Percentiles rank a stretch among this genome's conserved stretches.
phyloP scores from a whole-genome alignment of 257 asterid species.

The Leptodermis oblonga region DNA sequence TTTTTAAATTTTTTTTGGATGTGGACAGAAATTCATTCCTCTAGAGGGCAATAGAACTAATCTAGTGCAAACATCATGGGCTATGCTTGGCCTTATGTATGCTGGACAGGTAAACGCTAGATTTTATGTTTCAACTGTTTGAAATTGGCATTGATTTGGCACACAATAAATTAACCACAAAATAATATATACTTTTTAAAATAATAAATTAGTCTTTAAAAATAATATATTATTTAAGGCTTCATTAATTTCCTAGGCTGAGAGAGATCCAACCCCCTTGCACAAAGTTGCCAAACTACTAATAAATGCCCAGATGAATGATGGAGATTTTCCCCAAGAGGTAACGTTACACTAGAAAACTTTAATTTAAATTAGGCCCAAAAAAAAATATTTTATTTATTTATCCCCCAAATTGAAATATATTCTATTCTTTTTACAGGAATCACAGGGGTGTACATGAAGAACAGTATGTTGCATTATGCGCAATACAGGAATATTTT shows the following conservation, averaged over 20 bases:
- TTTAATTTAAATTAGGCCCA: background rate
- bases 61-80: constrained; percentile 83
- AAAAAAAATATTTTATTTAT: background rate
- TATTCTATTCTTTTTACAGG: constrained; percentile 26
- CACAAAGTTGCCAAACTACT: constrained; percentile 70
- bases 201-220: too few relatives aligned
- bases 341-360: too few relatives aligned
- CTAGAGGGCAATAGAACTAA: constrained; percentile 71
- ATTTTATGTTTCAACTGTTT: background rate
- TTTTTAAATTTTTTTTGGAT: too few relatives aligned
- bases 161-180: too few relatives aligned
- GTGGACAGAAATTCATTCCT: constrained; percentile 63
- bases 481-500: constrained; percentile 57
- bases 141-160: background rate
- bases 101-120: constrained; percentile 57
- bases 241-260: constrained; percentile 31
- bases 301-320: constrained; percentile 69
- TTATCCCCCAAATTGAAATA: background rate
- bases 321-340: constrained; percentile 87
- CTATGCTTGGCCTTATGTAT: constrained; percentile 72
- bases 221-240: background rate
- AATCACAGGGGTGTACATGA: constrained; percentile 71
- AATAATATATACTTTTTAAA: too few relatives aligned
- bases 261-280: constrained; percentile 64
- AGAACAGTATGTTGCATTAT: constrained; percentile 77